These are phyloP conservation scores for Colletotrichum trifolii DNA, from an alignment of 2,329 filamentous ascomycete species.

Conservation along the genomic window DNA sequence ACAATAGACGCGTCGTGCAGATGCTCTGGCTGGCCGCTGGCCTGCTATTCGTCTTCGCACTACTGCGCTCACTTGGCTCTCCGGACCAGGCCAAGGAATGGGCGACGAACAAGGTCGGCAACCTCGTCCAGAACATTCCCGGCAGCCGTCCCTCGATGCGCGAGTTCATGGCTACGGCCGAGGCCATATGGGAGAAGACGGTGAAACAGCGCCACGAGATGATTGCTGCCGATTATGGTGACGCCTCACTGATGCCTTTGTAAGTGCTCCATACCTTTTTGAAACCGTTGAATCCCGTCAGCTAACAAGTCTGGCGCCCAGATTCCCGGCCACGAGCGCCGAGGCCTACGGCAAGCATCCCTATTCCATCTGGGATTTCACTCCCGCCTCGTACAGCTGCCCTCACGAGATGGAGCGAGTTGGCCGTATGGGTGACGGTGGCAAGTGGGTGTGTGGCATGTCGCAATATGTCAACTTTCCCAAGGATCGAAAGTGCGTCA, in stretches of 20 bases:
- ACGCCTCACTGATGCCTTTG: conserved; percentile 41
- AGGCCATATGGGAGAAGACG: conserved; percentile 43
- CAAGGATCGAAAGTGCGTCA: conserved; percentile 41
- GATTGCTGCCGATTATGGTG: conserved; percentile 39
- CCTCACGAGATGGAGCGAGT: conserved; percentile 53
- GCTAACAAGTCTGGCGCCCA: conserved; percentile 12
- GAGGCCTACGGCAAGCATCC: conserved; percentile 41
- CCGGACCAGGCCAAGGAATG: conserved; percentile 41
- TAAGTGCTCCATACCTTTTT: conserved; percentile 11
- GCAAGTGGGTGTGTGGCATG: conserved; percentile 57
- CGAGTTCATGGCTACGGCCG: conserved; percentile 38
- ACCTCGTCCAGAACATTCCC: conserved; percentile 15
- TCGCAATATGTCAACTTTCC: conserved; percentile 46
- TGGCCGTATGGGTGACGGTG: conserved; percentile 53
- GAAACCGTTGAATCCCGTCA: not conserved
- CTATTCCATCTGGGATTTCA: conserved; percentile 54
- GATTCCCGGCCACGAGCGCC: conserved; percentile 39
- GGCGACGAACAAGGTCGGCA: conserved; percentile 36
- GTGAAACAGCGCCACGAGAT: conserved; percentile 45
- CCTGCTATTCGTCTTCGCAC: conserved; percentile 41
- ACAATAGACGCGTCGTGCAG: conserved; percentile 34
- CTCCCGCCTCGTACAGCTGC: conserved; percentile 51
- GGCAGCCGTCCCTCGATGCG: conserved; percentile 29
- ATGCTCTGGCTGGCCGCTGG: conserved; percentile 40
- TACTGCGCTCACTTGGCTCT: conserved; percentile 38